Percentiles rank a stretch among this genome's conserved stretches.
phyloP scores from a whole-genome alignment of 768 basidiomycete species.

The Melanogaster broomeanus region DNA sequence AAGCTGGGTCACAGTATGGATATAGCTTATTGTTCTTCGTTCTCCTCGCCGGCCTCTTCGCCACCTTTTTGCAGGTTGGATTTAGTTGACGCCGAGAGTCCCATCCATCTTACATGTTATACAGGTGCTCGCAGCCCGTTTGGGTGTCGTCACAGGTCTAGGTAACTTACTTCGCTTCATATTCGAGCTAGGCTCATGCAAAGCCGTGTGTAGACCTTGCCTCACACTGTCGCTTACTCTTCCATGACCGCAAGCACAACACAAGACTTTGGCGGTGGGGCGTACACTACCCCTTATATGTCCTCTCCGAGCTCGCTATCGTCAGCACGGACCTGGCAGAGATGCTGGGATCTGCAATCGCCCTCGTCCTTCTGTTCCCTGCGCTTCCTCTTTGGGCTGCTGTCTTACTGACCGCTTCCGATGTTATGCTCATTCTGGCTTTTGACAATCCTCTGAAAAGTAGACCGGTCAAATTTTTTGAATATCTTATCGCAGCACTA shows the following conservation, averaged over 20 bases:
- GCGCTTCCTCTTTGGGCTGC: conserved; percentile 67
- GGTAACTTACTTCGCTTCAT: conserved; percentile 43
- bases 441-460: conserved; percentile 70
- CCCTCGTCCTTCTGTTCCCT: conserved; percentile 74
- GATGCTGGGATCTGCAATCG: conserved; percentile 80
- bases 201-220: conserved; percentile 49
- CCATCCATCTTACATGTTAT: conserved; percentile 5
- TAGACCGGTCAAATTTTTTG: conserved; percentile 68
- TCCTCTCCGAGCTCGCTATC: conserved; percentile 68
- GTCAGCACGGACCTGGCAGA: conserved; percentile 82
- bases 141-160: conserved; percentile 83
- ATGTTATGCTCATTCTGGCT: conserved; percentile 71
- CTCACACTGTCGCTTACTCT: conserved; percentile 61
- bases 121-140: conserved; percentile 72
- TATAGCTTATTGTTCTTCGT: conserved; percentile 88
- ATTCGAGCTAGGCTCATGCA: conserved; percentile 9
- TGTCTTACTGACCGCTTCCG: conserved; percentile 66
- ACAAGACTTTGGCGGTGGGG: conserved; percentile 57
- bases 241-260: conserved; percentile 65
- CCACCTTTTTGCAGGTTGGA: conserved; percentile 74
- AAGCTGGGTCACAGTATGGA: conserved; percentile 83
- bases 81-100: neutral
- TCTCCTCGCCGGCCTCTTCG: conserved; percentile 78
- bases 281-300: conserved; percentile 65
- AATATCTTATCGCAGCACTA: conserved; percentile 60